Percentiles rank a stretch among this genome's conserved stretches.
phyloP scores from a whole-genome alignment of 306 rosid species.

The Astragalus glycyphyllos region DNA sequence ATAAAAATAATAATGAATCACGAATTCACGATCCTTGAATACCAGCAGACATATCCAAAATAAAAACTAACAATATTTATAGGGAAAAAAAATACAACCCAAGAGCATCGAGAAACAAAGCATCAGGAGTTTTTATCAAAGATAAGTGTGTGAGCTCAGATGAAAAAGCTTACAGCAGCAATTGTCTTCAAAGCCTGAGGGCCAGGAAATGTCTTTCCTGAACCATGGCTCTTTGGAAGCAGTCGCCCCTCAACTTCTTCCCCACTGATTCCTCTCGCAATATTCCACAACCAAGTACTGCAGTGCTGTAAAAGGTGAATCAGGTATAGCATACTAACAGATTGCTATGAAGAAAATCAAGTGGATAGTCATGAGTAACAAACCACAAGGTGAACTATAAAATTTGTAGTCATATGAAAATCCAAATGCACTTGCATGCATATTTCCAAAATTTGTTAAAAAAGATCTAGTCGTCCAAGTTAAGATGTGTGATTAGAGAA shows the following conservation, averaged over 20 bases:
- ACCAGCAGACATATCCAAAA: constrained; percentile 29
- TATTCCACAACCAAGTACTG: constrained; percentile 98
- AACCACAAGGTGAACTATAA: constrained; percentile 19
- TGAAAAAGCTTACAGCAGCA: constrained; percentile 63
- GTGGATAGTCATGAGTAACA: constrained; percentile 14
- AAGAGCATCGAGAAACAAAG: constrained; percentile 16
- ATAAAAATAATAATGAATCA: background rate
- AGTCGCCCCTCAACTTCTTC: constrained; percentile 93
- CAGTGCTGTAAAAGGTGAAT: constrained; percentile 49
- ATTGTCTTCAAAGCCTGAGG: constrained; percentile 82
- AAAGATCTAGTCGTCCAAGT: constrained; percentile 15
- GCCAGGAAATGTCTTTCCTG: constrained; percentile 97
- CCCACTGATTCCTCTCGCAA: constrained; percentile 87
- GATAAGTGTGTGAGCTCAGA: constrained; percentile 25
- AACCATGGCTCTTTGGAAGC: constrained; percentile 97
- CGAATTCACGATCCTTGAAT: background rate
- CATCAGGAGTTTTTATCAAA: constrained; percentile 3
- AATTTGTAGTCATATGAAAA: background rate
- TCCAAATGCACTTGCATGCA: constrained; percentile 1
- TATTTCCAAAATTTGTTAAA: background rate
- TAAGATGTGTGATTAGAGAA: constrained; percentile 3
- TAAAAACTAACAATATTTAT: constrained; percentile 21
- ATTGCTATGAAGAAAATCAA: constrained; percentile 29
- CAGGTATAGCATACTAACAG: constrained; percentile 40
- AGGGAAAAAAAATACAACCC: constrained; percentile 21